These are phyloP conservation scores for Saccharomycopsis selenospora DNA, from an alignment of 805 yeast species.

Conservation along the genomic window DNA sequence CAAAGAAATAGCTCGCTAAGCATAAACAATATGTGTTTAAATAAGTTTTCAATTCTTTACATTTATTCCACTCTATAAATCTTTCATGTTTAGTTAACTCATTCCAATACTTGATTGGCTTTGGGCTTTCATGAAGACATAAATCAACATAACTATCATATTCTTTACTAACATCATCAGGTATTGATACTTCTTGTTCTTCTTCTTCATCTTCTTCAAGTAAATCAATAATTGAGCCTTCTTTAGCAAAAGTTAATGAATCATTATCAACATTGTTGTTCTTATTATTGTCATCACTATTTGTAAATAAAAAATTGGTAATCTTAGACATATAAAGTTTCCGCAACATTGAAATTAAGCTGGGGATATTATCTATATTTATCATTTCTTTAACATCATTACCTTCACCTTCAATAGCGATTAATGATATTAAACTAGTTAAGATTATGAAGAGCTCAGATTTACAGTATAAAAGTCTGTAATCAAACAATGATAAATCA, in stretches of 20 bases:
- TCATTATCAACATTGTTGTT: neutral
- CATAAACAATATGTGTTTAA: constrained; percentile 57
- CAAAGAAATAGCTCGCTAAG: constrained; percentile 63
- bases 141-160: constrained; percentile 13
- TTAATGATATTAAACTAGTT: constrained; percentile 42
- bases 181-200: neutral
- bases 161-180: constrained; percentile 2
- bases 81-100: constrained; percentile 29
- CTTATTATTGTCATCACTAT: neutral
- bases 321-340: constrained; percentile 8
- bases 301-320: constrained; percentile 3
- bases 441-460: constrained; percentile 56
- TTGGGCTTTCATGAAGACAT: constrained; percentile 22
- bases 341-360: constrained; percentile 14
- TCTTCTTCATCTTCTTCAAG: neutral
- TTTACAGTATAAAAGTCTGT: constrained; percentile 43
- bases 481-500: constrained; percentile 42
- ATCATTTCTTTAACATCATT: neutral
- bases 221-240: neutral
- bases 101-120: constrained; percentile 24
- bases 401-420: constrained; percentile 11
- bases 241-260: neutral
- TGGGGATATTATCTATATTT: neutral
- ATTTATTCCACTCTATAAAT: constrained; percentile 27
- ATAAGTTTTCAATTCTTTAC: constrained; percentile 42